Base-by-base conservation (phyloP, 1,284 basidiomycete species). In the Leccinum pachyderme region DNA sequence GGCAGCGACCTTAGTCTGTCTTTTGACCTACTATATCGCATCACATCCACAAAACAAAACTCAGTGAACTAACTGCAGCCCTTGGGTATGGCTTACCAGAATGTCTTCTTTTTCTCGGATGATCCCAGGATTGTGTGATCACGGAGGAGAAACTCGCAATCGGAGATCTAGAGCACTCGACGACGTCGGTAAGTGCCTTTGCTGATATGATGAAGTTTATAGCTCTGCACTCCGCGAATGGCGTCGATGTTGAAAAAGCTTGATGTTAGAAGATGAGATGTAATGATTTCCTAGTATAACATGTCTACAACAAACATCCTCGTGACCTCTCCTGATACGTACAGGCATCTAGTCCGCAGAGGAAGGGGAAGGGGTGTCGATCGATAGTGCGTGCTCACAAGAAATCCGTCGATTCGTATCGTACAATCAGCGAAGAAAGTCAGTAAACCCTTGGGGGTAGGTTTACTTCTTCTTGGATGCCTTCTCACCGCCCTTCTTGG, bases 391-490 rank as follows among this genome's bases (percentile, higher is more conserved):
- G 22, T 50, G 11, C 52, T 28, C 48, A 46, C 29, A 52, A 9
- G 15, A 11, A 39, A 48, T 46, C 41, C 49, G 54, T 49, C 44
- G 41, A 48, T 47, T 55, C 47, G 43, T 52, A 49, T 47, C 31
- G 44, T 68, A 57, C 33, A 55, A 41, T 7, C 37, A 15, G 11
- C 25, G 46, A 18, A 27, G 45, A 28, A 51, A 18, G 33, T 24
- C 39, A 25, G 29, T 4, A 24, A 31, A 44, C 27, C 44, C 25
- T 31, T 2, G 7, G 13, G 8, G 13, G 8, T n/a, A 51, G 13
- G 43, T 62, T 58, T 59, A 69, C 59, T 69, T 69, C 66, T 72
- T 69, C 68, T 72, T 69, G 15, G 58, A 47, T 4, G 39, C 58
- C 57, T 72, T 69, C 27, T 46, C 59, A 24, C 59, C 49, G 45